Evolutionary conservation across 139 green algal species (phyloP), one percentile per base, ranked within the genome.

Genomic region (Spirogloea muscicola): DNA sequence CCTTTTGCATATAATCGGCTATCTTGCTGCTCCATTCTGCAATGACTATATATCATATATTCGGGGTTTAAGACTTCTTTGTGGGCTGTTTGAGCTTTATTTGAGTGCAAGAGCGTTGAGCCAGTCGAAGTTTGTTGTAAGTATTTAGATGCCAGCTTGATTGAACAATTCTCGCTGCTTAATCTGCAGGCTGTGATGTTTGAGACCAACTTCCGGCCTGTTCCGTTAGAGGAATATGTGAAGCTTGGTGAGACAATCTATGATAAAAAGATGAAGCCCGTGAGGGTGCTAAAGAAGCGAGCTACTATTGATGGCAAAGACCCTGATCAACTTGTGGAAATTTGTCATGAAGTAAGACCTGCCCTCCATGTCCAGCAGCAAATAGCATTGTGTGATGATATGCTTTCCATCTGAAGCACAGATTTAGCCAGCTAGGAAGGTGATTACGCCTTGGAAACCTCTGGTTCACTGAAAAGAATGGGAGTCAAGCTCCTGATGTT

Each of bases 141-240:
- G 31, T 62, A 6, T 62, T 62, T 7, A 33, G 52, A 9, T 62
- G 38, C 40, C 31, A 43, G 18, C 31, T 5, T 31, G 5, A 13
- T 69, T 51, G 41, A 18, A 55, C 5, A 68, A 7, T 43, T 7
- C 10, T 68, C 43, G 5, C 34, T 7, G 34, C 43, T 69, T 43
- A 7, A 67, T 7, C n/a, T 77, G 31, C 70, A 86, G 18, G 94
- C 92, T 0, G 60, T 77, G 61, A 82, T 96, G 38, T 97, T 90
- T 74, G 36, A 83, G 41, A 97, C 92, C 16, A 55, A 87, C 36
- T 96, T 90, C 72, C 80, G 94, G 46, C 94, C 94, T 0, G 89
- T 99, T 46, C 82, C 38, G 0, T 85, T 98, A 27, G 18, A 85
- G 29, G 77, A 91, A 55, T 90, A 74, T 43, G 34, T 96, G 31